Conservation (phyloP, 2,329 filamentous ascomycete genomes). For the Ascochyta rabiei region DNA sequence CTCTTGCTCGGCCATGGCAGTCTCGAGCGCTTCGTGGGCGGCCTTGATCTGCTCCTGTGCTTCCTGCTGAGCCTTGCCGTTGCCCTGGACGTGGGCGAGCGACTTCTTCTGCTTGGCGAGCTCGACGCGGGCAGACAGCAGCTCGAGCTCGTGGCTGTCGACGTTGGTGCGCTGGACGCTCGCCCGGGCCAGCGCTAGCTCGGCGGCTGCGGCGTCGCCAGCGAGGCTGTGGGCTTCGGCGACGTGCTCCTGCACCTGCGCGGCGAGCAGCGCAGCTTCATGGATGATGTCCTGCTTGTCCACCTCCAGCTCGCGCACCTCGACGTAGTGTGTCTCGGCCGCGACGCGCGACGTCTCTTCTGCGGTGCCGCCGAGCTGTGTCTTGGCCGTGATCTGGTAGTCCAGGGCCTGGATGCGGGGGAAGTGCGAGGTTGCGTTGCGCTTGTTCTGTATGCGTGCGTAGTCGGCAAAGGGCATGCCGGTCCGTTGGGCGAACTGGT, state of each 20-base stretch:
- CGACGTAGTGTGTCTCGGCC: constrained; percentile 22
- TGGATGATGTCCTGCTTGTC: constrained; percentile 22
- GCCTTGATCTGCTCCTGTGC: constrained; percentile 14
- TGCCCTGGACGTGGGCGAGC: constrained; percentile 13
- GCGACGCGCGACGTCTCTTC: constrained; percentile 19
- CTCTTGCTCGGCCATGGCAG: constrained; percentile 17
- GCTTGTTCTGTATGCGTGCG: constrained; percentile 2
- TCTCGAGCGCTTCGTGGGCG: constrained; percentile 17
- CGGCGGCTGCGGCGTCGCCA: constrained; percentile 17
- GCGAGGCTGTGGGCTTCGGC: constrained; percentile 22
- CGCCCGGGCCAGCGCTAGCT: constrained; percentile 19
- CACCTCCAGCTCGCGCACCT: constrained; percentile 23
- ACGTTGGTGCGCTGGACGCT: constrained; percentile 24
- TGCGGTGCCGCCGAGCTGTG: constrained; percentile 15
- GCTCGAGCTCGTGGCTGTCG: constrained; percentile 17
- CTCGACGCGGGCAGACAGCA: constrained; percentile 19
- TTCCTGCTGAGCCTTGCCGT: constrained; percentile 17
- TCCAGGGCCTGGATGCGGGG: constrained; percentile 27
- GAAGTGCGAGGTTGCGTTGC: constrained; percentile 5
- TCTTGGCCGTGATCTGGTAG: constrained; percentile 29
- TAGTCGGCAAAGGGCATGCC: constrained; percentile 28
- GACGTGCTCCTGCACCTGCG: constrained; percentile 32
- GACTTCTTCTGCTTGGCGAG: constrained; percentile 21
- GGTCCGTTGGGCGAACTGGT: constrained; percentile 29
- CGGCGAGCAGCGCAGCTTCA: constrained; percentile 27